These are phyloP conservation scores for Naganishia vishniacii DNA, from an alignment of 768 basidiomycete genomes.

Conservation along the genomic window DNA sequence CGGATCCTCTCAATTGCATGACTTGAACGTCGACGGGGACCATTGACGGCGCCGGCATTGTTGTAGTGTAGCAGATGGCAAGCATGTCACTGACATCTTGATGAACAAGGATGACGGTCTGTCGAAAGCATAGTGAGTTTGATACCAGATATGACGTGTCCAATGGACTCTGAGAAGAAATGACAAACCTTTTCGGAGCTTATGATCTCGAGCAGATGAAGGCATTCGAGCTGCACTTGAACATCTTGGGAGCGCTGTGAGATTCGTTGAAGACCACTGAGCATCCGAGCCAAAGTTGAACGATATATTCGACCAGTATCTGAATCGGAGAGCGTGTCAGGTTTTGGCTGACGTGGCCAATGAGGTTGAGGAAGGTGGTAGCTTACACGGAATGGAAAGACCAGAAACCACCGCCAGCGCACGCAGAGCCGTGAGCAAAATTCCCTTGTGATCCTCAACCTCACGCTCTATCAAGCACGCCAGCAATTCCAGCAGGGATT, in stretches of 20 bases:
- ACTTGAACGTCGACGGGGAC: background rate
- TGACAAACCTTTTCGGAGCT: conserved; percentile 8
- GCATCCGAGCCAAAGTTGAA: background rate
- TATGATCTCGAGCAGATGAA: conserved; percentile 1
- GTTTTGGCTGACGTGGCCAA: no score
- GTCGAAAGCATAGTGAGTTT: background rate
- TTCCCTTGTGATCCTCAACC: background rate
- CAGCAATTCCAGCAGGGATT: background rate
- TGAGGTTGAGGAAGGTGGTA: background rate
- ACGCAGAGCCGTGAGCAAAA: background rate
- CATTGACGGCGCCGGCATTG: background rate
- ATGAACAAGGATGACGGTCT: conserved; percentile 22
- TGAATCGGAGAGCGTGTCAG: background rate
- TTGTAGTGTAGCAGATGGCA: conserved; percentile 2
- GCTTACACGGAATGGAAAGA: conserved; percentile 7
- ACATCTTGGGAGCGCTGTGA: background rate
- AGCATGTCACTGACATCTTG: conserved; percentile 25
- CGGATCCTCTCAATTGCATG: background rate
- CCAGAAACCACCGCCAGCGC: background rate
- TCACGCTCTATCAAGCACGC: background rate
- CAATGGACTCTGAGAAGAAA: background rate
- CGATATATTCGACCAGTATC: conserved; percentile 18
- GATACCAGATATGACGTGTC: no score
- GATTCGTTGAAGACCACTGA: background rate
- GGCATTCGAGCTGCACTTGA: background rate